Base-by-base conservation (phyloP, 1,139 yeast genomes). In the Lodderomyces oxycetoniae region DNA sequence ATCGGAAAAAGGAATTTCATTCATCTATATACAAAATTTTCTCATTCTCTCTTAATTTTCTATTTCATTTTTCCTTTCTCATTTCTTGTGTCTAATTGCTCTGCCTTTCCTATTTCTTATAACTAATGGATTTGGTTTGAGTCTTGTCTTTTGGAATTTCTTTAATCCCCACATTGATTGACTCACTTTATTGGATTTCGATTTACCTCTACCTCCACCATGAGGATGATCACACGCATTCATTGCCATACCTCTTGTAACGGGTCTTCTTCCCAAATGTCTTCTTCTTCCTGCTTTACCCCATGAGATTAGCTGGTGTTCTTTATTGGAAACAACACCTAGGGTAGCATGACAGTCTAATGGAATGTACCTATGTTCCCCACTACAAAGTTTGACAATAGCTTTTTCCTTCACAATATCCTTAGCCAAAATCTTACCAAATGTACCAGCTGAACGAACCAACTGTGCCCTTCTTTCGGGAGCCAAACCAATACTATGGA, bases 201-300 rank as follows among this genome's bases (percentile, higher is more conserved):
- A 85, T 62, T 91, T 93, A 76, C 99, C 99, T 74, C 98, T 83
- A 67, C 99, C 99, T 82, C 99, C 99, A 73, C 99, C 99, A 54
- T 88, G 93, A 47, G 99, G 99, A 69, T 91, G 99, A 63, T 91
- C 97, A 55, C 80, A 78, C 42, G 94, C 93, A 64, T 91, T 91
- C 96, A 87, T 87, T 35, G 98, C 98, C 49, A 88, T 87, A 76
- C 99, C 99, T 71, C 99, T 84, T 26, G 88, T 96, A 36, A 83
- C 77, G 23, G 99, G 98, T 61, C 98, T 79, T 52, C 82, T 80
- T 46, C 98, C 98, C 56, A 85, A 68, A 71, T 88, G 83, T 59
- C 99, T 82, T 35, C 82, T 71, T 61, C 97, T 79, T 51, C 99
- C 99, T 11, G 99, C 99, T 61, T 93, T 91, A 74, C 99, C 98